A percentile compares a stretch with the other conserved stretches of the same genome.
phyloP scores from a whole-genome alignment of 2,329 filamentous ascomycete genomes.

The Exophiala aquamarina region DNA sequence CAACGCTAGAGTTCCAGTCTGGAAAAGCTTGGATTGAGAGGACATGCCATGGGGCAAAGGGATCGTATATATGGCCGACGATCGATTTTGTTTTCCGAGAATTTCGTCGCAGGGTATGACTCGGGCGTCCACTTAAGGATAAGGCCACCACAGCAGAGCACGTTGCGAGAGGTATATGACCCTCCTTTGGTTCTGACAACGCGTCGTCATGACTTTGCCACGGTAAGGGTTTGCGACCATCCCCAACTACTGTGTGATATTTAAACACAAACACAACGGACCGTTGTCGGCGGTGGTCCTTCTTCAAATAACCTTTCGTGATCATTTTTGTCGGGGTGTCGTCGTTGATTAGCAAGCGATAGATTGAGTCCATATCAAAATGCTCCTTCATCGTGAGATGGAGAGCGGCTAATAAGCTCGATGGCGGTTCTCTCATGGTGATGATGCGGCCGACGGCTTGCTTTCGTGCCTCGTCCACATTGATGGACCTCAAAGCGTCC shows the following conservation, averaged over 20 bases:
- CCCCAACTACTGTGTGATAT: constrained; percentile 62
- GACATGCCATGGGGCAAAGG: constrained; percentile 62
- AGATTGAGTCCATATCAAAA: constrained; percentile 65
- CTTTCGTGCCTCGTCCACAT: constrained; percentile 36
- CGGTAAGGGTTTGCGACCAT: constrained; percentile 56
- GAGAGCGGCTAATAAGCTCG: constrained; percentile 59
- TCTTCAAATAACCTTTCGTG: constrained; percentile 52
- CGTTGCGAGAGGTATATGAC: constrained; percentile 59
- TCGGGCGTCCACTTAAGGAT: constrained; percentile 54
- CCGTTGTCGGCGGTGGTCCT: constrained; percentile 49
- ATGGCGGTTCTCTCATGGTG: constrained; percentile 61
- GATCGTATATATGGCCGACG: constrained; percentile 57
- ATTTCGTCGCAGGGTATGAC: constrained; percentile 51
- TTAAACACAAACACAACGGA: constrained; percentile 66
- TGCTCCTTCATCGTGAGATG: constrained; percentile 58
- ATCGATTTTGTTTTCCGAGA: constrained; percentile 49
- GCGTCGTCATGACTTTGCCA: constrained; percentile 59
- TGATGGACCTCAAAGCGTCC: constrained; percentile 37
- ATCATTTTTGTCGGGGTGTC: constrained; percentile 38
- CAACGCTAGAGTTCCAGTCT: constrained; percentile 58
- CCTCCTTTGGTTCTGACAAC: constrained; percentile 39
- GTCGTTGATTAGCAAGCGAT: constrained; percentile 55
- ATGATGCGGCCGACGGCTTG: constrained; percentile 59
- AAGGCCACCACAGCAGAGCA: constrained; percentile 62
- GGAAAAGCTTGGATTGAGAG: constrained; percentile 60